Conservation (phyloP, 148 eudicot genomes). For the Rhododendron williamsianum region DNA sequence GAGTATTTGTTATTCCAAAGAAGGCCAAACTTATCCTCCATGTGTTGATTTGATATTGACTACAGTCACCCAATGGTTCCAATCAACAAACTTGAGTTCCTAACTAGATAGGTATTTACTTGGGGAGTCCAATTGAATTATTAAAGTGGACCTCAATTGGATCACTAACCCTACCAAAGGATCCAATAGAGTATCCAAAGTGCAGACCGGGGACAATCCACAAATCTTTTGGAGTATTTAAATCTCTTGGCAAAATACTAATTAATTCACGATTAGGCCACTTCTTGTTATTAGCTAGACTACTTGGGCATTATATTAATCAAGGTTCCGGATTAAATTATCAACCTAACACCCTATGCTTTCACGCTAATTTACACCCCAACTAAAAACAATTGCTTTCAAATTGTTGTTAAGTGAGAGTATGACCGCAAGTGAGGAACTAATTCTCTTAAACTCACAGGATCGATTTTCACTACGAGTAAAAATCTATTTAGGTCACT, state of each 20-base stretch:
- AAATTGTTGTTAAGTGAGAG: not conserved
- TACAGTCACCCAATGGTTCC: too few relatives aligned
- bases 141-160: not conserved
- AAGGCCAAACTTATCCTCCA: too few relatives aligned
- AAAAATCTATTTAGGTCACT: too few relatives aligned
- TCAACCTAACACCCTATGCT: not conserved
- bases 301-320: not conserved
- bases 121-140: not conserved
- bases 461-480: too few relatives aligned
- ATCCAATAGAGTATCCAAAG: not conserved
- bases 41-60: too few relatives aligned
- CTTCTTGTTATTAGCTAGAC: not conserved
- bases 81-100: not conserved
- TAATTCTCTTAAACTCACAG: too few relatives aligned
- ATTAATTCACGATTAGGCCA: not conserved
- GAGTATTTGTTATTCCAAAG: too few relatives aligned
- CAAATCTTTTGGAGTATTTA: not conserved
- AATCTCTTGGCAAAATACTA: not conserved
- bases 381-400: not conserved
- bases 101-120: not conserved
- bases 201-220: not conserved
- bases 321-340: not conserved
- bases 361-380: not conserved
- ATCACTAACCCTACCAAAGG: not conserved
- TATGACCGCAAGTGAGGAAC: not conserved